These are phyloP conservation scores for Ilex asprella DNA, from an alignment of 257 asterid species.

Conservation along the genomic window DNA sequence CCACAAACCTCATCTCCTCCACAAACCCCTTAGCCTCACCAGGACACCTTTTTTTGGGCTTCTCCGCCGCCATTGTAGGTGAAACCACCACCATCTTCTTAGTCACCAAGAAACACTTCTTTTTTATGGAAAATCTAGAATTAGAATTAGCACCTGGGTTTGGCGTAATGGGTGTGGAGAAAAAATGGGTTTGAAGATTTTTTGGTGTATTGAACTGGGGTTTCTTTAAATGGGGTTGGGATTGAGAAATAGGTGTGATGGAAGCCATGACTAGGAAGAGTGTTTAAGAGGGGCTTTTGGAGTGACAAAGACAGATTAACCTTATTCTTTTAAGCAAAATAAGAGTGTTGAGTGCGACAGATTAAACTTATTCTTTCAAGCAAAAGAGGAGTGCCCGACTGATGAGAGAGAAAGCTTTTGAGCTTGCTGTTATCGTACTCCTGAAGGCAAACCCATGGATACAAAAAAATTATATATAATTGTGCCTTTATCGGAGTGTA, in stretches of 20 bases:
- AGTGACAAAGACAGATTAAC: neutral
- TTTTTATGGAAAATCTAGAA: neutral
- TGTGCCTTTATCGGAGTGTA: too few species aligned
- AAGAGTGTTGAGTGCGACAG: too few species aligned
- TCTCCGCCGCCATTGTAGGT: conserved; percentile 52
- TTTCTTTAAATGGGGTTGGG: conserved; percentile 37
- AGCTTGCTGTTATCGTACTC: neutral
- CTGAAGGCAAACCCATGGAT: too few species aligned
- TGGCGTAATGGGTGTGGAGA: conserved; percentile 29
- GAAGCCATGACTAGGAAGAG: conserved; percentile 52
- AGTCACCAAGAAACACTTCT: neutral
- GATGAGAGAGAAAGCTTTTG: too few species aligned
- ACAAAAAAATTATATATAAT: too few species aligned
- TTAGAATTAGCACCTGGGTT: neutral
- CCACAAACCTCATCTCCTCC: conserved; percentile 97
- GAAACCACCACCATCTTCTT: conserved; percentile 23
- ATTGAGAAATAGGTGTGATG: conserved; percentile 46
- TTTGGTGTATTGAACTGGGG: conserved; percentile 26
- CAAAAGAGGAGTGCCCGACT: too few species aligned
- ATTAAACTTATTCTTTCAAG: too few species aligned
- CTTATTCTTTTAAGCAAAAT: too few species aligned
- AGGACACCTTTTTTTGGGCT: conserved; percentile 57
- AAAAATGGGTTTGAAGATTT: conserved; percentile 24
- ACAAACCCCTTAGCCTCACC: conserved; percentile 87
- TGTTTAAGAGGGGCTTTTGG: conserved; percentile 5